Base-by-base conservation (phyloP, 2,329 filamentous ascomycete species). In the Aspergillus sp. region DNA sequence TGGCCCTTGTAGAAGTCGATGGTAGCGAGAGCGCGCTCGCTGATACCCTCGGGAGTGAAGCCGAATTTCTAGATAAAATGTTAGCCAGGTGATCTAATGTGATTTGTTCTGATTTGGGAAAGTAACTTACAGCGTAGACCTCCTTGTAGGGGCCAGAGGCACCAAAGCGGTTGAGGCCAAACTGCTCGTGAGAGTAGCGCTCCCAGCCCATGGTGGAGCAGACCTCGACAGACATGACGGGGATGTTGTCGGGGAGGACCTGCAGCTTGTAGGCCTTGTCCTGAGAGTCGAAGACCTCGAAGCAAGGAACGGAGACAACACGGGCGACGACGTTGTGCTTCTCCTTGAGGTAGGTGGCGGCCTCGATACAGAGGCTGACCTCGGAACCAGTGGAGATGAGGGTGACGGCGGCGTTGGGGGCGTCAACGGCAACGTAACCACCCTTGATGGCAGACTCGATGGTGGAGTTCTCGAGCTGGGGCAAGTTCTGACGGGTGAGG, bases 181-280 rank as follows among this genome's bases (percentile, higher is more conserved):
- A 98, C 78, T 98, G 93, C 83, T 98, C 93, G 75, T 98, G 91
- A 47, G 90, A 88, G 77, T 97, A 98, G 72, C 91, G 87, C 82
- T 97, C 90, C 93, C 93, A 98, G 59, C 93, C 93, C 74, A 96
- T 84, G 58, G 93, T 98, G 72, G 81, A 86, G 88, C 95, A 94
- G 69, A 90, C 90, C 79, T 98, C 93, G 58, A 98, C 87, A 44
- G 88, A 94, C 71, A 98, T 72, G 50, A 90, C 82, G 56, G 93
- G 91, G 67, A 96, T 91, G 57, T 90, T 90, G 68, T 96, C 90
- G 61, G 91, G 93, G 52, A 98, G 82, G 56, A 95, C 87, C 56
- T 83, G 86, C 58, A 98, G 85, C 69, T 84, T 85, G 84, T 98
- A 98, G 56, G 91, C 90, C 85, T 96, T 95, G 70, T 78, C 62